Conservation (phyloP, 371 early-diverging fungal genomes). For the Encephalitozoon cuniculi region DNA sequence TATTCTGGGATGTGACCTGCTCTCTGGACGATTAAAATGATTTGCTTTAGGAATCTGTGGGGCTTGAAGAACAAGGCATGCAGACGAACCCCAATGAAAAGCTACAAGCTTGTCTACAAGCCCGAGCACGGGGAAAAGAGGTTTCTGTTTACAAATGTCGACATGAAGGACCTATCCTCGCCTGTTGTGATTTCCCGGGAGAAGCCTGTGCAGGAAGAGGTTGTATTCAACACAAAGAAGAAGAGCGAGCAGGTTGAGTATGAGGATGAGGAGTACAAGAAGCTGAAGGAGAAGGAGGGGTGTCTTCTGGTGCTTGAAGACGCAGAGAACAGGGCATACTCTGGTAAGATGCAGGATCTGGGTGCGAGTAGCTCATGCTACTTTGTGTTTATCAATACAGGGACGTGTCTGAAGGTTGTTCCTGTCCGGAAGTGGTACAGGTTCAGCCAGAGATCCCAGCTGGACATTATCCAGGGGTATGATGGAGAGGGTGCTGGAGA, state of each 20-base stretch:
- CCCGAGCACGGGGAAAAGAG: slow-evolving; percentile 5
- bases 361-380: slow-evolving; percentile 35
- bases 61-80: neutral
- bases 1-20: neutral
- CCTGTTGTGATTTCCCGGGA: slow-evolving; percentile 34
- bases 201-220: slow-evolving; percentile 27
- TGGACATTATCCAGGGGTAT: slow-evolving; percentile 37
- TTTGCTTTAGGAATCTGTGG: neutral
- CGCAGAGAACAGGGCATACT: slow-evolving; percentile 41
- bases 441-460: slow-evolving; percentile 50
- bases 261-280: slow-evolving; percentile 49
- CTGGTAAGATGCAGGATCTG: slow-evolving; percentile 49
- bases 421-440: slow-evolving; percentile 57
- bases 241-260: slow-evolving; percentile 59
- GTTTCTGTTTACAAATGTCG: slow-evolving; percentile 36
- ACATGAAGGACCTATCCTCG: slow-evolving; percentile 2
- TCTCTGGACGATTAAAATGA: neutral
- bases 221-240: slow-evolving; percentile 39
- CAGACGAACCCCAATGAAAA: neutral
- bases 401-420: slow-evolving; percentile 43
- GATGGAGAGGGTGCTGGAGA: slow-evolving; percentile 49
- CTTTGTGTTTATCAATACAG: slow-evolving; percentile 56
- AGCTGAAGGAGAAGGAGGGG: slow-evolving; percentile 52
- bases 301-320: slow-evolving; percentile 51
- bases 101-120: slow-evolving; percentile 7